A percentile compares a stretch with the other conserved stretches of the same genome.
phyloP scores from a whole-genome alignment of 768 basidiomycete species.

The Mycena floridula region DNA sequence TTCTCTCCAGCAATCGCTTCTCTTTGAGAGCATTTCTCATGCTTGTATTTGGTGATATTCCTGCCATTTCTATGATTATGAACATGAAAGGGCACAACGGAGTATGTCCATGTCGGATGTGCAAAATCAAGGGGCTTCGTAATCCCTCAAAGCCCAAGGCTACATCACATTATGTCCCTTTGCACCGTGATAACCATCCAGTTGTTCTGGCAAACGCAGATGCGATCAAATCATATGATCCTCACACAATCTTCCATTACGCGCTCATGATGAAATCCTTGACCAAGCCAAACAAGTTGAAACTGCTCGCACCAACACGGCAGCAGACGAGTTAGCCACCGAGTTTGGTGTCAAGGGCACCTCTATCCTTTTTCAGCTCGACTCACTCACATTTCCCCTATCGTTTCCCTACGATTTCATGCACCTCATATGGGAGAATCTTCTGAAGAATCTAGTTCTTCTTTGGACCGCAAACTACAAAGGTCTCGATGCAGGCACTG shows the following conservation, averaged over 20 bases:
- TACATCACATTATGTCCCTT: too few relatives aligned
- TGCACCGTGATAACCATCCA: too few relatives aligned
- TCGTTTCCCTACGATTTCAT: conserved; percentile 29
- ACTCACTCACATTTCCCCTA: conserved; percentile 18
- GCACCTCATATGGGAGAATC: conserved; percentile 27
- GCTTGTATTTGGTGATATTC: conserved; percentile 26
- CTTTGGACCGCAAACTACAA: conserved; percentile 31
- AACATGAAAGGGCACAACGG: conserved; percentile 32
- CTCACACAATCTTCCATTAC: conserved; percentile 5
- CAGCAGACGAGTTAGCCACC: conserved; percentile 8
- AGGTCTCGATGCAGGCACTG: conserved; percentile 17
- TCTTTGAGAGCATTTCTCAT: conserved; percentile 22
- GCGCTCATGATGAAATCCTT: conserved; percentile 13
- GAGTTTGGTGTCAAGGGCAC: conserved; percentile 15
- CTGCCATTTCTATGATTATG: conserved; percentile 19
- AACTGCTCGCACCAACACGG: conserved; percentile 1
- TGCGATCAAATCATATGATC: neutral
- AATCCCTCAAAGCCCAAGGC: too few relatives aligned
- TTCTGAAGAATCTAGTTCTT: conserved; percentile 20
- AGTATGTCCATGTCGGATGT: conserved; percentile 25
- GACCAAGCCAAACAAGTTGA: conserved; percentile 5
- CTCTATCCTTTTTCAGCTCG: conserved; percentile 14
- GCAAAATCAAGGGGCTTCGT: too few relatives aligned
- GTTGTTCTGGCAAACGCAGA: neutral
- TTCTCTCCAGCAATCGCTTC: conserved; percentile 16